Evolutionary conservation across 768 basidiomycete genomes (phyloP).

Genomic region (Suillus bovinus): DNA sequence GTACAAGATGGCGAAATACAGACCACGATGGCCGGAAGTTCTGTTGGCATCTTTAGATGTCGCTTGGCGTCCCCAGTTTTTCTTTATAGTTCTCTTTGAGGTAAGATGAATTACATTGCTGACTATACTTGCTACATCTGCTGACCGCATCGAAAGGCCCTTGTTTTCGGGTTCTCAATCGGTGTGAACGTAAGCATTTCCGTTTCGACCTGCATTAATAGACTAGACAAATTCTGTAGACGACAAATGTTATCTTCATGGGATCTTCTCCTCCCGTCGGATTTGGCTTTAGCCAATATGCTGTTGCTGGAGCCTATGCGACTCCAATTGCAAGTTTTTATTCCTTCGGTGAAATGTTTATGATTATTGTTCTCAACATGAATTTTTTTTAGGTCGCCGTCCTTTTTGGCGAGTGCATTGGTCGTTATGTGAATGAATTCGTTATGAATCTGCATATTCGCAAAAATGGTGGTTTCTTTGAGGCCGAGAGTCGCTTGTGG

Average conservation of each 20-base stretch:
- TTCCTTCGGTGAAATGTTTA: not conserved
- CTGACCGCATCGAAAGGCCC: slow-evolving; percentile 27
- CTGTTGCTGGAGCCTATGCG: slow-evolving; percentile 43
- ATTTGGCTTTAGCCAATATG: slow-evolving; percentile 44
- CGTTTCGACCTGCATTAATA: not conserved
- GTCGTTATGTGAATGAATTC: slow-evolving; percentile 51
- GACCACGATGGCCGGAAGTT: slow-evolving; percentile 41
- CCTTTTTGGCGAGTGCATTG: slow-evolving; percentile 51
- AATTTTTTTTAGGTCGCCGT: slow-evolving; percentile 40
- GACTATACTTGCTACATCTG: not conserved
- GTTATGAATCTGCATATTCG: slow-evolving; percentile 46
- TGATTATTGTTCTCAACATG: not conserved
- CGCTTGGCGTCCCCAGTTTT: slow-evolving; percentile 51
- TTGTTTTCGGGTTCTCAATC: slow-evolving; percentile 50
- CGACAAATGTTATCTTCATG: slow-evolving; percentile 57
- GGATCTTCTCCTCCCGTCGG: slow-evolving; percentile 46
- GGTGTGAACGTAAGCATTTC: slow-evolving; percentile 41
- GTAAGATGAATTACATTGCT: slow-evolving; percentile 17
- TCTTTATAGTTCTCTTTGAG: slow-evolving; percentile 41
- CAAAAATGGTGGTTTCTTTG: slow-evolving; percentile 51
- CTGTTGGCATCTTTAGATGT: slow-evolving; percentile 37
- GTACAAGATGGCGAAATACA: slow-evolving; percentile 42
- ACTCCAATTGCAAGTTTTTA: slow-evolving; percentile 41
- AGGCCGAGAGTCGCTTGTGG: slow-evolving; percentile 50
- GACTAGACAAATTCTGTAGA: slow-evolving; percentile 26